phyloP scores from a whole-genome alignment of 2,329 filamentous ascomycete species.

The Fusarium compactum region DNA sequence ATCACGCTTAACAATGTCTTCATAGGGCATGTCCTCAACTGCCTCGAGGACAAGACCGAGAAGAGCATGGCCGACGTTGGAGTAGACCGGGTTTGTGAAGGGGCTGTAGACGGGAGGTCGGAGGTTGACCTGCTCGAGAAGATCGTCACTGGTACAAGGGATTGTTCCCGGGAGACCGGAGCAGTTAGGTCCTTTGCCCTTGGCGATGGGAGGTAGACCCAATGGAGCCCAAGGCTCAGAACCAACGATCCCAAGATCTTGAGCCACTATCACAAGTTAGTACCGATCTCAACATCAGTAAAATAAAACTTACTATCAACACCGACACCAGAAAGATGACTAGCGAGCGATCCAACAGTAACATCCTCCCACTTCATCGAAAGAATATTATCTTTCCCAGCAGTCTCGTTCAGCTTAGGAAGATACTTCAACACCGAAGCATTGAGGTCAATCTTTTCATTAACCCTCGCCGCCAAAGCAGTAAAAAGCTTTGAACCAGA shows the following conservation, averaged over 20 bases:
- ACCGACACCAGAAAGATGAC: slow-evolving; percentile 59
- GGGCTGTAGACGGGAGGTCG: slow-evolving; percentile 56
- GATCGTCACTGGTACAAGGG: slow-evolving; percentile 49
- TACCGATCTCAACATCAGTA: fast-evolving
- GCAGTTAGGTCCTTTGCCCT: slow-evolving; percentile 49
- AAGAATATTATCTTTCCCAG: slow-evolving; percentile 47
- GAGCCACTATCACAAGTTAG: slow-evolving; percentile 46
- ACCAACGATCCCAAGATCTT: slow-evolving; percentile 49
- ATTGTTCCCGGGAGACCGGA: slow-evolving; percentile 52
- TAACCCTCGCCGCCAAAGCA: slow-evolving; percentile 49
- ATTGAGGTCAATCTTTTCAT: slow-evolving; percentile 51
- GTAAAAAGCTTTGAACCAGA: slow-evolving; percentile 54
- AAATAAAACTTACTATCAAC: slow-evolving; percentile 49
- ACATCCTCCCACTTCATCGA: slow-evolving; percentile 61
- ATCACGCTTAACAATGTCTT: slow-evolving; percentile 54
- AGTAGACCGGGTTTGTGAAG: slow-evolving; percentile 61
- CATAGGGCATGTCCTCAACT: slow-evolving; percentile 55
- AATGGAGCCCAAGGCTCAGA: slow-evolving; percentile 46
- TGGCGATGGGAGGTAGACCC: slow-evolving; percentile 50
- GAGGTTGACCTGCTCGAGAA: slow-evolving; percentile 46
- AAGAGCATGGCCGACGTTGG: slow-evolving; percentile 60
- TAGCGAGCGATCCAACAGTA: slow-evolving; percentile 59
- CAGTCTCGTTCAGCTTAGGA: slow-evolving; percentile 51
- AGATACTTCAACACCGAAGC: slow-evolving; percentile 61
- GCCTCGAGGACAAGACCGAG: slow-evolving; percentile 61